Percentiles rank a stretch among this genome's conserved stretches.
Evolutionary conservation across 2,329 filamentous ascomycete species (phyloP).

Genomic region (Trichophyton equinum): DNA sequence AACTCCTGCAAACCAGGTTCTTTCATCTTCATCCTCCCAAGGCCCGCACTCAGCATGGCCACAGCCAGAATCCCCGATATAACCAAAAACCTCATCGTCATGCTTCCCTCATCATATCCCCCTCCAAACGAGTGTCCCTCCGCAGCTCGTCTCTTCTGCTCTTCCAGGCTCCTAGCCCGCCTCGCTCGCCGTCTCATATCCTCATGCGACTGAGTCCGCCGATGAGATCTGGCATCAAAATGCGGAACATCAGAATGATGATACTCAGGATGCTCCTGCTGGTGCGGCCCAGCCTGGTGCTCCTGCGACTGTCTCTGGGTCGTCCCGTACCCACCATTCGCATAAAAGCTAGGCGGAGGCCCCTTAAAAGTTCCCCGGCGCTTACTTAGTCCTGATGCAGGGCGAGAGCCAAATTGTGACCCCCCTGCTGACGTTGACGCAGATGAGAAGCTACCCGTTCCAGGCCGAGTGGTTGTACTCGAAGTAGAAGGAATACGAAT

Average conservation of each 20-base stretch:
- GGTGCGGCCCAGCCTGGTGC: constrained; percentile 40
- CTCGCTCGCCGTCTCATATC: constrained; percentile 41
- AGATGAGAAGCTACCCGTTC: constrained; percentile 22
- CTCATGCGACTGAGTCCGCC: constrained; percentile 57
- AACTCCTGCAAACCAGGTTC: constrained; percentile 8
- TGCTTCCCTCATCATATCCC: constrained; percentile 27
- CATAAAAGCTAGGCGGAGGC: constrained; percentile 81
- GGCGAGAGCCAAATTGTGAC: constrained; percentile 47
- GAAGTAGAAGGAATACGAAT: constrained; percentile 22
- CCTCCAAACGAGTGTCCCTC: constrained; percentile 35
- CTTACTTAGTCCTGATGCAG: constrained; percentile 67
- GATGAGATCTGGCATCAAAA: constrained; percentile 64
- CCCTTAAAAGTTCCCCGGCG: constrained; percentile 66
- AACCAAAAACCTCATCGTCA: constrained; percentile 26
- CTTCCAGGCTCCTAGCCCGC: constrained; percentile 25
- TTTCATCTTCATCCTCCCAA: constrained; percentile 15
- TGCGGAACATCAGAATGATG: constrained; percentile 47
- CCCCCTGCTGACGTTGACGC: constrained; percentile 28
- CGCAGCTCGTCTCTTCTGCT: constrained; percentile 21
- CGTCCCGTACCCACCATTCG: constrained; percentile 62
- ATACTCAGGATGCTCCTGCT: constrained; percentile 22
- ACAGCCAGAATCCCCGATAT: constrained; percentile 29
- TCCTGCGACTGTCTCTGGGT: constrained; percentile 5
- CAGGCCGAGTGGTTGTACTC: constrained; percentile 18
- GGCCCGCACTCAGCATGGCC: constrained; percentile 21